Conservation (phyloP, 176 grass and related monocot species). For the Alloteropsis semialata region DNA sequence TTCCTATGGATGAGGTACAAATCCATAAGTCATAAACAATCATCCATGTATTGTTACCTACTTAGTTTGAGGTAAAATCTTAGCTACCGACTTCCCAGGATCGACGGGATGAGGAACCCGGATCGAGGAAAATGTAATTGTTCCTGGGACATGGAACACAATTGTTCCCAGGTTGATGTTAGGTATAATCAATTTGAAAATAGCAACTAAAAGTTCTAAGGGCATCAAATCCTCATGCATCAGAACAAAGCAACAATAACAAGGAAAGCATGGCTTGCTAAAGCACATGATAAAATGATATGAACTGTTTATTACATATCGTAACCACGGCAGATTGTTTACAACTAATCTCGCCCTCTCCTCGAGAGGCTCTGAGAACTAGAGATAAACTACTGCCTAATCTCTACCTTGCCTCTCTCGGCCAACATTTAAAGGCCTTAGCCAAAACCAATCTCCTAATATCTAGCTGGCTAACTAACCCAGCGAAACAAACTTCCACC, state of each 20-base stretch:
- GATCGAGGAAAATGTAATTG: too few relatives aligned
- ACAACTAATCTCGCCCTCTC: too few relatives aligned
- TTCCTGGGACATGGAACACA: background rate
- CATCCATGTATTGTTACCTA: background rate
- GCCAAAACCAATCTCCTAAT: too few relatives aligned
- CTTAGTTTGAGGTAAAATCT: background rate
- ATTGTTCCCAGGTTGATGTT: too few relatives aligned
- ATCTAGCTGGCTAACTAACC: too few relatives aligned
- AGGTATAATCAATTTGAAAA: background rate
- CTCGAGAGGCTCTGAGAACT: too few relatives aligned
- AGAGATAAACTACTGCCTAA: too few relatives aligned
- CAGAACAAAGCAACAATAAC: background rate
- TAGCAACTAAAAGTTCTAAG: constrained; percentile 6
- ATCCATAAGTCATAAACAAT: background rate
- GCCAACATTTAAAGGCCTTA: too few relatives aligned
- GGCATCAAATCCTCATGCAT: background rate
- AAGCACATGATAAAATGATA: constrained; percentile 31
- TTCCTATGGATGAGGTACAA: background rate
- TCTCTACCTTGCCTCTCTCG: too few relatives aligned
- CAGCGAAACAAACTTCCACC: too few relatives aligned
- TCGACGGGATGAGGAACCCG: background rate
- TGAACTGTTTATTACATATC: too few relatives aligned
- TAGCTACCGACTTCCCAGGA: background rate
- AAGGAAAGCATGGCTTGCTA: background rate
- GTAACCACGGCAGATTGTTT: too few relatives aligned